Base-by-base conservation (phyloP, 2,329 filamentous ascomycete genomes). In the Fusarium torulosum region DNA sequence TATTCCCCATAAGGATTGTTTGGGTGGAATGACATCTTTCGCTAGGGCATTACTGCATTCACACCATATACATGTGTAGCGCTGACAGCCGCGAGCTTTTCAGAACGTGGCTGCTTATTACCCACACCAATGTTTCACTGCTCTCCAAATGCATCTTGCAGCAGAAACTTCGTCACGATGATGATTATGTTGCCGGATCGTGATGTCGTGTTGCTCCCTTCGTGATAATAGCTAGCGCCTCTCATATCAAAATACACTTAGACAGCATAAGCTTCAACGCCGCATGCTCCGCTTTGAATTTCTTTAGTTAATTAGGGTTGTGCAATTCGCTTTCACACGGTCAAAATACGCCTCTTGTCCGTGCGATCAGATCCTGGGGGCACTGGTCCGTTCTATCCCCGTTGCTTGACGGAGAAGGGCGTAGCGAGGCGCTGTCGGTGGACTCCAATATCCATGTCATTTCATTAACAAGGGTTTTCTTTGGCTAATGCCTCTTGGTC, bases 21-120 rank as follows among this genome's bases (percentile, higher is more conserved):
- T 2, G 35, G 35, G n/a, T 38, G 15, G n/a, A 19, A 9, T 38
- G 17, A 7, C 35, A 38, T 15, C 17, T 38, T 38, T 38, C 35
- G 35, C 35, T 38, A 15, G 7, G 7, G n/a, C 17, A 38, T 17
- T 7, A 8, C 35, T 17, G 6, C 35, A n/a, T 15, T 38, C n/a
- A 38, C 15, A n/a, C 35, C 35, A 19, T 38, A 38, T n/a, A n/a
- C 9, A 38, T 10, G 35, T 19, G 35, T 38, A 7, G 14, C 35
- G 17, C 35, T 38, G 35, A n/a, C 17, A 19, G 5, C 17, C 11
- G 5, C 7, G 14, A 23, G 21, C 15, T 3, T 52, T 15, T 35
- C 49, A 43, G 5, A 19, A 10, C 15, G 17, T 53, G 50, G 38
- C 50, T 43, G 50, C 50, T 43, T 35, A 53, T 29, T 14, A 7